Conservation (phyloP, 768 basidiomycete genomes). For the Calvatia gigantea region DNA sequence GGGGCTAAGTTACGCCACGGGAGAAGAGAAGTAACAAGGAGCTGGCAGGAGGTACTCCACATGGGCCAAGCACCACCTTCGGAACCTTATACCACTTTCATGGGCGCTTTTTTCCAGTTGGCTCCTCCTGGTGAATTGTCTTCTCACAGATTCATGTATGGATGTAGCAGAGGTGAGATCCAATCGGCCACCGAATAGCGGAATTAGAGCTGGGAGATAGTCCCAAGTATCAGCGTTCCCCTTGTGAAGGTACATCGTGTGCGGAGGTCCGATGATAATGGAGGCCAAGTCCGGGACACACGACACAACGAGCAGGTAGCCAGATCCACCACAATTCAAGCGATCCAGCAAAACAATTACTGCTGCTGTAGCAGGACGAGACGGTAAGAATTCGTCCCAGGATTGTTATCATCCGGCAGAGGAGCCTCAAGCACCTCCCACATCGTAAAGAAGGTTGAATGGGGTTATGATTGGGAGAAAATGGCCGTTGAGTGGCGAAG, state of each 20-base stretch:
- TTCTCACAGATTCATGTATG: not conserved
- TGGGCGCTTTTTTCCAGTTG: not conserved
- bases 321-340: not conserved
- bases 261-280: constrained; percentile 12
- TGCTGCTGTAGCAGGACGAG: too few species aligned
- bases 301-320: not conserved
- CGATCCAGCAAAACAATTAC: too few species aligned
- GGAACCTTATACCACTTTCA: not conserved
- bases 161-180: not conserved
- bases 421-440: too few species aligned
- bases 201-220: constrained; percentile 2
- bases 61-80: not conserved
- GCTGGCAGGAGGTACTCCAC: not conserved
- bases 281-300: not conserved
- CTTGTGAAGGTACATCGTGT: not conserved
- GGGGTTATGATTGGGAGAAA: too few species aligned
- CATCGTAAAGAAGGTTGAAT: too few species aligned
- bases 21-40: not conserved
- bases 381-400: too few species aligned
- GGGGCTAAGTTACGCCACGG: not conserved
- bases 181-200: not conserved
- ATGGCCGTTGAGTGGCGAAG: too few species aligned
- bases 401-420: too few species aligned
- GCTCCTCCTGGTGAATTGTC: not conserved
- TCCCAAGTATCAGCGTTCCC: not conserved